These are phyloP conservation scores for Ligustrum vulgare DNA, from an alignment of 257 asterid species.

Conservation along the genomic window DNA sequence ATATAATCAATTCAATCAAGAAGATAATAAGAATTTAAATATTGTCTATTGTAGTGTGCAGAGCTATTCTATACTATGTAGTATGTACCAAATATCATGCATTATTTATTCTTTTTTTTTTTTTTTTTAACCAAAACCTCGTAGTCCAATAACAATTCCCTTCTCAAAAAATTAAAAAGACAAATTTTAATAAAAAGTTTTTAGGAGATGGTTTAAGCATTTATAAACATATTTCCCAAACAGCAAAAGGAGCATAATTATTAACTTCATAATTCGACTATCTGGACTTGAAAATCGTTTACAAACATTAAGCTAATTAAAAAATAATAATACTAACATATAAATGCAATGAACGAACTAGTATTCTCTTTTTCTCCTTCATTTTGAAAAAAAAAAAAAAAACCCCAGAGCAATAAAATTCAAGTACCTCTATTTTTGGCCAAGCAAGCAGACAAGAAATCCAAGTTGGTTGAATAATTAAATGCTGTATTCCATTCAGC, in stretches of 20 bases:
- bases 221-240: neutral
- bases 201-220: neutral
- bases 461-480: constrained; percentile 56
- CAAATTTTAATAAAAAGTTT: neutral
- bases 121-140: too few species aligned
- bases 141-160: neutral
- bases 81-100: neutral
- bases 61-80: neutral
- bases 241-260: neutral
- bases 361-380: neutral
- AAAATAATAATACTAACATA: neutral
- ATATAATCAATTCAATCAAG: too few species aligned
- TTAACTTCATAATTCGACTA: neutral
- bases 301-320: neutral
- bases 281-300: neutral
- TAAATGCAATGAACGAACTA: constrained; percentile 5
- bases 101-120: neutral
- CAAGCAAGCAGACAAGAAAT: constrained; percentile 65
- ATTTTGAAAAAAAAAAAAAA: neutral
- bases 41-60: neutral
- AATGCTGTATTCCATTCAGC: constrained; percentile 74
- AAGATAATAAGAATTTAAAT: neutral
- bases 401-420: neutral
- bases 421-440: constrained; percentile 51
- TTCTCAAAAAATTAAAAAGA: neutral